Percentiles rank a stretch among this genome's conserved stretches.
Conservation (phyloP, 2,329 filamentous ascomycete genomes). For the Beauveria asiatica region DNA sequence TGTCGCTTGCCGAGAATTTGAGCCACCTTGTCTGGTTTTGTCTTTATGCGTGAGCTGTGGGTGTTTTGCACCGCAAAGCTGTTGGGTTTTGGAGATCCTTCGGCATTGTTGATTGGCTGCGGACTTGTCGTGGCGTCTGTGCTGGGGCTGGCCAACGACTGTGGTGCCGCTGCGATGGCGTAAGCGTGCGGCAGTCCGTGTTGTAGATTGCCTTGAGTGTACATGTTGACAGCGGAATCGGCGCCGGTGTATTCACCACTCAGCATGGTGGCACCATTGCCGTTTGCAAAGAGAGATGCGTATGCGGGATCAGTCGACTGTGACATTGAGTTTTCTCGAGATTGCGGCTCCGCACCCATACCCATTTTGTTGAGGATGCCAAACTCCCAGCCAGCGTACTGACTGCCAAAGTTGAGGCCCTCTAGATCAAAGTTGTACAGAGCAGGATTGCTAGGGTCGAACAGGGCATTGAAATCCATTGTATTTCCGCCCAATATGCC, state of each 20-base stretch:
- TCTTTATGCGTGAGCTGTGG: constrained; percentile 30
- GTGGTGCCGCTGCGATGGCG: constrained; percentile 55
- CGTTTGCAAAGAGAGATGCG: constrained; percentile 43
- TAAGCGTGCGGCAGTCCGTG: constrained; percentile 57
- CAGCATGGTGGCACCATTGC: constrained; percentile 36
- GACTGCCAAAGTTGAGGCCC: constrained; percentile 80
- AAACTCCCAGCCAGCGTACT: constrained; percentile 92
- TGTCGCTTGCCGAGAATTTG: constrained; percentile 50
- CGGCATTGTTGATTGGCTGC: constrained; percentile 45
- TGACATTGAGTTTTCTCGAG: constrained; percentile 52
- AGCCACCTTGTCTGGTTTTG: constrained; percentile 33
- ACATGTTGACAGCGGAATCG: constrained; percentile 41
- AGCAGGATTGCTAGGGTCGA: constrained; percentile 85
- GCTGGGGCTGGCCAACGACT: constrained; percentile 54
- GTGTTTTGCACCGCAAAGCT: constrained; percentile 19
- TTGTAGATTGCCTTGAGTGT: constrained; percentile 49
- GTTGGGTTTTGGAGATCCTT: constrained; percentile 38
- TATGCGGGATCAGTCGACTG: constrained; percentile 31
- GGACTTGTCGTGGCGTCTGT: constrained; percentile 56
- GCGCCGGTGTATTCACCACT: constrained; percentile 45
- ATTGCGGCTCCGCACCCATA: constrained; percentile 61
- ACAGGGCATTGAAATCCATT: constrained; percentile 54
- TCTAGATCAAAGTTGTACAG: constrained; percentile 95
- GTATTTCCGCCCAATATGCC: constrained; percentile 42
- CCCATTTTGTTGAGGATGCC: constrained; percentile 96